Evolutionary conservation across 331 rosid genomes (phyloP), one percentile per base, ranked within the genome.

Genomic region (Prunus yedoensis): DNA sequence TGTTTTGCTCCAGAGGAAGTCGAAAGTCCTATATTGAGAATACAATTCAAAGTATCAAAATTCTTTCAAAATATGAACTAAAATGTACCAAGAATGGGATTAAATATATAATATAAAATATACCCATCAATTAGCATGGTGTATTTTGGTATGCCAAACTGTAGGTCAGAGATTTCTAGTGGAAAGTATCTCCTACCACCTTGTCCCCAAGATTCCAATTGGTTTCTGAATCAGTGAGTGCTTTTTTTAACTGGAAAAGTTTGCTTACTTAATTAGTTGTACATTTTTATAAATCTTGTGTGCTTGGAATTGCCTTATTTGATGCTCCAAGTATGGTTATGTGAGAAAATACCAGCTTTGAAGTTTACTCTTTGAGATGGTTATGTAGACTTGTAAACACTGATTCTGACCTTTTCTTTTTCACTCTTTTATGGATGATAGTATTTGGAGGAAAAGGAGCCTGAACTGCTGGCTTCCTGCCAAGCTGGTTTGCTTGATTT

Each of bases 401-500:
- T 74, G 49, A 77, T 66, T n/a, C n/a, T n/a, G n/a, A n/a, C n/a
- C n/a, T n/a, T n/a, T n/a, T n/a, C n/a, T n/a, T n/a, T n/a, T n/a
- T n/a, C n/a, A n/a, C n/a, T n/a, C n/a, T n/a, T n/a, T n/a, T n/a
- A n/a, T n/a, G n/a, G n/a, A n/a, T n/a, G n/a, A n/a, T n/a, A n/a
- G n/a, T n/a, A n/a, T n/a, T n/a, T n/a, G n/a, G n/a, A n/a, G n/a
- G n/a, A n/a, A n/a, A n/a, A n/a, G n/a, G n/a, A n/a, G n/a, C 20
- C 43, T 61, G 66, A 94, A 85, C 87, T 94, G 28, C 96, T 89
- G 58, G 99, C 96, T 73, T 86, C 99, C 80, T 92, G 99, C 69
- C 99, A 92, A 84, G 96, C 95, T 80, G 99, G 99, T 78, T 83
- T 94, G 66, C 85, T 94, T 80, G 99, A 94, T 83, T 94, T 94